Conservation (phyloP, 805 yeast genomes). For the Starmerella lactis-condensi region DNA sequence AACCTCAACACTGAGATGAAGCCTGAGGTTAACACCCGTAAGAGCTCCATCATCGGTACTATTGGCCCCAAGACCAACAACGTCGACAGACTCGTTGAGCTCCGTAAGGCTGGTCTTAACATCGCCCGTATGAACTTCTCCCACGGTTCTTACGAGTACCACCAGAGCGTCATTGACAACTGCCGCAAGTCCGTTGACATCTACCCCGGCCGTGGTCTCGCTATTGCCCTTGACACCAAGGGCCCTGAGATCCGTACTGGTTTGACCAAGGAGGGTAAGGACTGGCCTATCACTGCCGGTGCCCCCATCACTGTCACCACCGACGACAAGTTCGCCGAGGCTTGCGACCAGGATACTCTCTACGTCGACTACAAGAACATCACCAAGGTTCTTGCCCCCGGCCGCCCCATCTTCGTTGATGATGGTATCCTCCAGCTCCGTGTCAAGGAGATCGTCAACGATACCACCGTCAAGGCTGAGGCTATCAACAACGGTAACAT, state of each 20-base stretch:
- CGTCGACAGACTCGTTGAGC: constrained; percentile 62
- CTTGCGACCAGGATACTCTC: constrained; percentile 66
- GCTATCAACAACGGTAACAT: constrained; percentile 90
- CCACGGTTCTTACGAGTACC: constrained; percentile 96
- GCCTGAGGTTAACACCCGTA: constrained; percentile 68
- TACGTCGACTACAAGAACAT: constrained; percentile 89
- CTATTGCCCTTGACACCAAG: constrained; percentile 96
- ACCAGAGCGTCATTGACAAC: constrained; percentile 89
- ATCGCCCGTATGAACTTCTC: constrained; percentile 98
- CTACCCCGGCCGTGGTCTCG: constrained; percentile 90
- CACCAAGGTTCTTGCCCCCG: constrained; percentile 75
- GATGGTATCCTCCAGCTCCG: constrained; percentile 95
- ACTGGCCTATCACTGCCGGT: constrained; percentile 64
- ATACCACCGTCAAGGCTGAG: constrained; percentile 61
- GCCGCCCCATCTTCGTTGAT: constrained; percentile 84
- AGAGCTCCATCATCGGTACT: constrained; percentile 94
- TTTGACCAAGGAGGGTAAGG: constrained; percentile 61
- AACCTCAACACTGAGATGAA: constrained; percentile 51
- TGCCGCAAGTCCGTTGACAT: constrained; percentile 83
- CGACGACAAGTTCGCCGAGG: constrained; percentile 54
- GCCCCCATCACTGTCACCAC: constrained; percentile 91
- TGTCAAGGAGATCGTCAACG: constrained; percentile 70
- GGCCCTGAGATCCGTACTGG: constrained; percentile 99
- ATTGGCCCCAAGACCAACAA: constrained; percentile 96
- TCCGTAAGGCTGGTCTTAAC: constrained; percentile 94